Evolutionary conservation across 2,329 filamentous ascomycete genomes (phyloP), one percentile per base, ranked within the genome.

Genomic region (Bertia moriformis): DNA sequence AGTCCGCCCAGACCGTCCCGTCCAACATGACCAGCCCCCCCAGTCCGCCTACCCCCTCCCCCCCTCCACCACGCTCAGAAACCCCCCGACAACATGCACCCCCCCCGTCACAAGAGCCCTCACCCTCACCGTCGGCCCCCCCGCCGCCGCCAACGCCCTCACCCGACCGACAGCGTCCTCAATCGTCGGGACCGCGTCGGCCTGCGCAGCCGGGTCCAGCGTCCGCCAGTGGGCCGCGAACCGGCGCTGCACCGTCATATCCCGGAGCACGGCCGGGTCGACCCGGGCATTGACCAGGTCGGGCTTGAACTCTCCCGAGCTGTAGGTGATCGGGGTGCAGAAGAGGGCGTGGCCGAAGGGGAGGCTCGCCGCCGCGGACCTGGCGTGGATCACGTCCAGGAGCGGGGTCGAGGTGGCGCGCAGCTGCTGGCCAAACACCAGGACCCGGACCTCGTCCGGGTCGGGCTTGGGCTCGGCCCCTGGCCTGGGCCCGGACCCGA

Each of bases 391-490:
- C 2, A 51, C 43, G 39, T 53, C 50, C 2, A 47, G 45, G 18
- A 24, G 69, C 62, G 51, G 71, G 67, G 19, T 59, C 54, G 40
- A 70, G 67, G 35, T 69, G 29, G 36, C 17, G 24, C 37, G 30
- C 15, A 2, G 72, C 52, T 78, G 74, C 58, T 96, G 91, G 57
- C 95, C 96, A 69, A 96, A 98, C 40, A 96, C 79, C 38, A 98
- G 64, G 30, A 69, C 57, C 37, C 65, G 63, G 1, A 58, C 59
- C 1, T 60, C 65, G 3, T 49, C 30, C 18, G 58, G 61, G 18
- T 0, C 10, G 27, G 19, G 14, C 4, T 4, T 32, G 38, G 38
- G 38, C 14, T 43, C 19, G 54, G 51, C n/a, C 52, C 14, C 44
- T n/a, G n/a, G n/a, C n/a, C n/a, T n/a, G n/a, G n/a, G n/a, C n/a